Evolutionary conservation across 2,329 filamentous ascomycete species (phyloP).

Genomic region (Fusarium sp.): DNA sequence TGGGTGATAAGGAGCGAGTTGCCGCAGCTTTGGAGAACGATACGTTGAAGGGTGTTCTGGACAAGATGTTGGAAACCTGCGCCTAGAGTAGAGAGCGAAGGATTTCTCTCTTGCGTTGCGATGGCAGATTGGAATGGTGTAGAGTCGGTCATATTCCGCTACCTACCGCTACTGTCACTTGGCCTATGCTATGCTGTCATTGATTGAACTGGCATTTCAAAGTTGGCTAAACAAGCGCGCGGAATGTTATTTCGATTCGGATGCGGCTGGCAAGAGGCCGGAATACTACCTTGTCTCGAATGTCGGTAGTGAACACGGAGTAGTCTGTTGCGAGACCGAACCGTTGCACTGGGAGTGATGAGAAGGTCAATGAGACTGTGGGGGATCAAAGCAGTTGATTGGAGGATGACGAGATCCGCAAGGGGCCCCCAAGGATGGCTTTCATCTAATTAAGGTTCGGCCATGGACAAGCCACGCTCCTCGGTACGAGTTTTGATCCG

Average conservation of each 20-base stretch:
- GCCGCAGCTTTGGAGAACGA: slow-evolving; percentile 95
- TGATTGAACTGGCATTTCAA: not conserved
- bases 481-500: slow-evolving; percentile 14
- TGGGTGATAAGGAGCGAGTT: slow-evolving; percentile 96
- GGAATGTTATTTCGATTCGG: slow-evolving; percentile 19
- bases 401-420: slow-evolving; percentile 23
- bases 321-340: slow-evolving; percentile 19
- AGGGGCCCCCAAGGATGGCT: slow-evolving; percentile 23
- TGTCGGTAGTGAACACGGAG: slow-evolving; percentile 26
- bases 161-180: not conserved
- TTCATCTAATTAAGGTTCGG: slow-evolving; percentile 43
- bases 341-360: slow-evolving; percentile 22
- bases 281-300: slow-evolving; percentile 30
- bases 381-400: slow-evolving; percentile 32
- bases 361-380: slow-evolving; percentile 3
- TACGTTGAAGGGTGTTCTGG: slow-evolving; percentile 86
- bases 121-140: not conserved
- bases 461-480: slow-evolving; percentile 28
- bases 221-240: not conserved
- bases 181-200: not conserved
- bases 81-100: slow-evolving; percentile 55
- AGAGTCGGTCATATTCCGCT: not conserved
- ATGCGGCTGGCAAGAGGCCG: slow-evolving; percentile 6
- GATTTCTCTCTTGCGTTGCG: not conserved
- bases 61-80: slow-evolving; percentile 94